Base-by-base conservation (phyloP, 345 rosid genomes). In the Trapa incisa region DNA sequence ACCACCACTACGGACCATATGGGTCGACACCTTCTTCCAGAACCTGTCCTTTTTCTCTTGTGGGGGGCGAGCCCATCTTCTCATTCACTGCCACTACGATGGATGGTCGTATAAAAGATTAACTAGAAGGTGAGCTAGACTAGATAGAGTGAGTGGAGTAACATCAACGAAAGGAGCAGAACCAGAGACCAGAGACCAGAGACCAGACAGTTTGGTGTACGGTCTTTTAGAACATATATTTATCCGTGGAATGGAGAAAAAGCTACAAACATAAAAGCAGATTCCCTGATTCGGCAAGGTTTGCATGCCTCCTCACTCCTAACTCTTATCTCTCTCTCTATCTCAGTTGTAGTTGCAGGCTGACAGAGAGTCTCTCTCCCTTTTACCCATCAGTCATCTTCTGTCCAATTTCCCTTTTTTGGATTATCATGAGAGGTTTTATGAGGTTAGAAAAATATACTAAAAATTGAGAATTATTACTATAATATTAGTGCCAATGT, bases 281-380 rank as follows among this genome's bases (percentile, higher is more conserved):
- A 65, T 67, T 69, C 70, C 66, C 71, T 57, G 79, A 78, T 75
- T 74, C 79, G 78, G 81, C 84, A 77, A 80, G 78, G 48, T 77
- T 79, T 81, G 88, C 87, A 82, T 81, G 85, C 78, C 74, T 29
- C 57, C 7, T 52, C 29, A 22, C 29, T 15, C 16, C 22, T 3
- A 16, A 5, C 15, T 2, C 11, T 65, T 78, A 68, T 61, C 74
- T 65, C 74, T 42, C 45, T 8, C 45, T 42, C 45, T 42, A 42
- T 69, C 65, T 74, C 74, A 22, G 29, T 22, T 22, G 29, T 22
- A 22, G 29, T 22, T 22, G 29, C 29, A 22, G 29, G 29, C 29
- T 22, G 29, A 22, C 29, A 22, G 29, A 22, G 29, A 22, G 65
- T 65, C 66, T 36, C 63, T 62, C 69, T 66, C 35, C 7, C 32